A percentile compares a stretch with the other conserved stretches of the same genome.
Evolutionary conservation across 345 rosid species (phyloP).

Genomic region (Hypericum perforatum): DNA sequence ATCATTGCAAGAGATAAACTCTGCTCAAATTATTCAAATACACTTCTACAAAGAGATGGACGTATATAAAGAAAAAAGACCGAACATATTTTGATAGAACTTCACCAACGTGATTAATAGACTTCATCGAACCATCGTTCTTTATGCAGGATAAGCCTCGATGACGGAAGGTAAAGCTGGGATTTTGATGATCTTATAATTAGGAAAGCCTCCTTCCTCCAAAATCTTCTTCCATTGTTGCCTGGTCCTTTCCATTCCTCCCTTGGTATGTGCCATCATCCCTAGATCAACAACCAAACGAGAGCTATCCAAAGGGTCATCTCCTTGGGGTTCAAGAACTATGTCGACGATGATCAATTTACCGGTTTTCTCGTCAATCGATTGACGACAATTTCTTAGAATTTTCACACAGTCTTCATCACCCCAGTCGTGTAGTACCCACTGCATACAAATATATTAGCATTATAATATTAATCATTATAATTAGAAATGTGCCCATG

Average conservation of each 20-base stretch:
- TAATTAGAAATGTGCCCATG: too few relatives aligned
- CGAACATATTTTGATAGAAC: too few relatives aligned
- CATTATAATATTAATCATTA: too few relatives aligned
- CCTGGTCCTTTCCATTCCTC: constrained; percentile 24
- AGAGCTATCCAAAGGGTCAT: background rate
- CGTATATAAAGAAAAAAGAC: too few relatives aligned
- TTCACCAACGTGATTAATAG: too few relatives aligned
- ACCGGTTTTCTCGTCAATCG: constrained; percentile 17
- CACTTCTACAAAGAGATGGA: too few relatives aligned
- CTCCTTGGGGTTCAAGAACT: constrained; percentile 14
- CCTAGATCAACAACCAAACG: constrained; percentile 14
- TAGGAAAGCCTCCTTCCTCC: constrained; percentile 25
- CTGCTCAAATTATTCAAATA: too few relatives aligned
- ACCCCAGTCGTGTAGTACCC: constrained; percentile 18
- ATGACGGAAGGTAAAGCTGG: constrained; percentile 17
- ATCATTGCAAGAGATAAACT: too few relatives aligned
- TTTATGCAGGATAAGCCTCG: constrained; percentile 17
- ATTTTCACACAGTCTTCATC: constrained; percentile 21
- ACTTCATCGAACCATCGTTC: too few relatives aligned
- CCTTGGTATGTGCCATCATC: constrained; percentile 17
- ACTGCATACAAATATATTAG: too few relatives aligned
- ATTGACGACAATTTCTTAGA: constrained; percentile 19
- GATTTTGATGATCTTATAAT: constrained; percentile 20
- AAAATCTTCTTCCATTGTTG: constrained; percentile 26
- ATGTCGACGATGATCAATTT: constrained; percentile 20